A percentile compares a stretch with the other conserved stretches of the same genome.
These are phyloP conservation scores for Metschnikowia noctiluminum DNA, from an alignment of 805 yeast genomes.

Conservation along the genomic window DNA sequence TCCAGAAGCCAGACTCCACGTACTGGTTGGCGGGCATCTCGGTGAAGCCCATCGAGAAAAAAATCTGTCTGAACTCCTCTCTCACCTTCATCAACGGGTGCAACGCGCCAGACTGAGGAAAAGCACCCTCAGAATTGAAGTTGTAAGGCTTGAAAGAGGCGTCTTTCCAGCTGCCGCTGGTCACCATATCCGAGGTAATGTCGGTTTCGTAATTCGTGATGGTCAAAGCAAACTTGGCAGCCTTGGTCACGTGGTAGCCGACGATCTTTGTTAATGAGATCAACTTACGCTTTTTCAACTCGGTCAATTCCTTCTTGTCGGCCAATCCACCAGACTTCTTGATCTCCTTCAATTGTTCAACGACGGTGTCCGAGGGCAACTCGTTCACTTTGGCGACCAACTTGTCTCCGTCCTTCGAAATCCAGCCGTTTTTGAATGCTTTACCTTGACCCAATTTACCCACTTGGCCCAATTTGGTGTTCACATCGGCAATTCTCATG, in stretches of 20 bases:
- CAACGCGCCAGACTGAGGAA: slow-evolving; percentile 84
- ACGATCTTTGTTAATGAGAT: slow-evolving; percentile 65
- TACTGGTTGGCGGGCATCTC: slow-evolving; percentile 99
- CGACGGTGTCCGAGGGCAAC: slow-evolving; percentile 65
- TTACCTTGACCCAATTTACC: slow-evolving; percentile 95
- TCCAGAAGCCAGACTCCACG: slow-evolving; percentile 99
- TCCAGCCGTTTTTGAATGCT: slow-evolving; percentile 98
- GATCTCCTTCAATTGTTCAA: slow-evolving; percentile 58
- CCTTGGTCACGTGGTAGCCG: slow-evolving; percentile 75
- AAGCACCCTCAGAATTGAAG: slow-evolving; percentile 90
- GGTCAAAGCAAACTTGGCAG: slow-evolving; percentile 77
- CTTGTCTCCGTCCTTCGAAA: slow-evolving; percentile 79
- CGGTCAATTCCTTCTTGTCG: slow-evolving; percentile 68
- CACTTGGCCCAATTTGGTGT: slow-evolving; percentile 66
- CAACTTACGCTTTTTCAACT: slow-evolving; percentile 92
- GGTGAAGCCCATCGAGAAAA: slow-evolving; percentile 96
- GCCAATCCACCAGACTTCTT: slow-evolving; percentile 50
- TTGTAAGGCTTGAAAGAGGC: slow-evolving; percentile 91
- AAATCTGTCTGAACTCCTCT: slow-evolving; percentile 96
- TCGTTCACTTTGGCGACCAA: slow-evolving; percentile 59
- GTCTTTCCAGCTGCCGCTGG: slow-evolving; percentile 75
- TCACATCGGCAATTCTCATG: slow-evolving; percentile 74
- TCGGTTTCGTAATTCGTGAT: slow-evolving; percentile 87
- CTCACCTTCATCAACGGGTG: slow-evolving; percentile 96
- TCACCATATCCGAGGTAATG: slow-evolving; percentile 88